Percentiles rank a stretch among this genome's conserved stretches.
Evolutionary conservation across 441 rosid genomes (phyloP).

Genomic region (Lepidium campestre): DNA sequence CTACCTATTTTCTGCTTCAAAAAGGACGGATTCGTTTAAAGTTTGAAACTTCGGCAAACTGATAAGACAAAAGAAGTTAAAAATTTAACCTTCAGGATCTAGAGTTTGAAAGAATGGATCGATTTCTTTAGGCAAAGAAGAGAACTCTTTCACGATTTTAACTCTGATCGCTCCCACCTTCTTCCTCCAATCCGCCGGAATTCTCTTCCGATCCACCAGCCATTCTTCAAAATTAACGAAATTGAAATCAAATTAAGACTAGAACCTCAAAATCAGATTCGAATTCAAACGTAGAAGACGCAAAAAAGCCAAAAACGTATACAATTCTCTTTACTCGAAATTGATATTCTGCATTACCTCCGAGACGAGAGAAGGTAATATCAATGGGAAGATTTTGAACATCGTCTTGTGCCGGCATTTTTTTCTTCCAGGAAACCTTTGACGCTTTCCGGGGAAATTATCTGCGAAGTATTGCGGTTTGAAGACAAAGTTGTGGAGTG

Average conservation of each 20-base stretch:
- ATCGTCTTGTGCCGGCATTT: conserved; percentile 66
- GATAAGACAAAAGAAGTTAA: neutral
- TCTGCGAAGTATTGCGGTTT: neutral
- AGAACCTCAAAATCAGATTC: neutral
- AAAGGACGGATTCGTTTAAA: neutral
- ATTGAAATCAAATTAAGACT: neutral
- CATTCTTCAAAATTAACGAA: conserved; percentile 51
- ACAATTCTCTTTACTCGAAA: neutral
- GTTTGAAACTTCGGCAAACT: neutral
- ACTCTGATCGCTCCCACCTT: conserved; percentile 61
- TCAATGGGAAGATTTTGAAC: conserved; percentile 89
- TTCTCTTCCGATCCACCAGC: conserved; percentile 95
- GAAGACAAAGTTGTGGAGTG: neutral
- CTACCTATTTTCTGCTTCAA: neutral
- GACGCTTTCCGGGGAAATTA: neutral
- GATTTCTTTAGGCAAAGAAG: conserved; percentile 67
- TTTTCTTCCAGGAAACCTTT: neutral
- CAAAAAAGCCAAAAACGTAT: neutral
- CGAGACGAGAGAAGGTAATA: conserved; percentile 88
- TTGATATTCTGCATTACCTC: conserved; percentile 42
- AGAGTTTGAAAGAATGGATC: conserved; percentile 78
- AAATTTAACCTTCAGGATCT: conserved; percentile 57
- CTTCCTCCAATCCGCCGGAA: conserved; percentile 90
- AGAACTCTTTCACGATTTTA: conserved; percentile 66
- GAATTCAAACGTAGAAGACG: neutral